A percentile compares a stretch with the other conserved stretches of the same genome.
These are phyloP conservation scores for Triticum timopheevii DNA, from an alignment of 176 grass and related monocot genomes.

Conservation along the genomic window DNA sequence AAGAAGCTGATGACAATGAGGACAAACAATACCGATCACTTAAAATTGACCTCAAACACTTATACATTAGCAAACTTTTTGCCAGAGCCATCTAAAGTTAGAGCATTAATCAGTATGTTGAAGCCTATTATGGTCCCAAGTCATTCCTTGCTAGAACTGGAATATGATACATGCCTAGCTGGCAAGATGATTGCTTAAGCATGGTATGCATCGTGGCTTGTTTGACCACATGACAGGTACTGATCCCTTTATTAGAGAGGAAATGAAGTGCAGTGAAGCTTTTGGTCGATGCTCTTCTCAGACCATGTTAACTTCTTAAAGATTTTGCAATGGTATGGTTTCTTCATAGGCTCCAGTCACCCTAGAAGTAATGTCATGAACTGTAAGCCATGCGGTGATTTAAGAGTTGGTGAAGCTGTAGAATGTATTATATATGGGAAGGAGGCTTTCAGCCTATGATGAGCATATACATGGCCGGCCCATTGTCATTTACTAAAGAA, in stretches of 20 bases:
- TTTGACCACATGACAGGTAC: slow-evolving; percentile 12
- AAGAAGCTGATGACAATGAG: slow-evolving; percentile 53
- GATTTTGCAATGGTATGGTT: background rate
- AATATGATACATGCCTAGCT: background rate
- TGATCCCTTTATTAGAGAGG: slow-evolving; percentile 36
- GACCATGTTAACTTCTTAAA: background rate
- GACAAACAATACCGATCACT: slow-evolving; percentile 40
- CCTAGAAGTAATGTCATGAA: slow-evolving; percentile 56
- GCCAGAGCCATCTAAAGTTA: too few relatives aligned
- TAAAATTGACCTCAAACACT: slow-evolving; percentile 16
- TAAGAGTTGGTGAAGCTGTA: slow-evolving; percentile 54
- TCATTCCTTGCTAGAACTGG: slow-evolving; percentile 28
- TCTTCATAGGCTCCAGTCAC: slow-evolving; percentile 23
- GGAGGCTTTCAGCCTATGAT: slow-evolving; percentile 74
- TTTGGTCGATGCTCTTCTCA: slow-evolving; percentile 27
- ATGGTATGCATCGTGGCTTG: background rate
- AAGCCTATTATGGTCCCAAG: slow-evolving; percentile 24
- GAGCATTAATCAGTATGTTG: too few relatives aligned
- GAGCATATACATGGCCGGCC: slow-evolving; percentile 73
- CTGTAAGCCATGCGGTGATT: slow-evolving; percentile 59
- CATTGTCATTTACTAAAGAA: slow-evolving; percentile 67
- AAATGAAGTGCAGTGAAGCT: slow-evolving; percentile 40
- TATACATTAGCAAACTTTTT: too few relatives aligned
- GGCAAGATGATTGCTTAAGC: slow-evolving; percentile 21
- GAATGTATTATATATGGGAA: slow-evolving; percentile 56